Base-by-base conservation (phyloP, 129 eudicot species). In the Cynara cardunculus region DNA sequence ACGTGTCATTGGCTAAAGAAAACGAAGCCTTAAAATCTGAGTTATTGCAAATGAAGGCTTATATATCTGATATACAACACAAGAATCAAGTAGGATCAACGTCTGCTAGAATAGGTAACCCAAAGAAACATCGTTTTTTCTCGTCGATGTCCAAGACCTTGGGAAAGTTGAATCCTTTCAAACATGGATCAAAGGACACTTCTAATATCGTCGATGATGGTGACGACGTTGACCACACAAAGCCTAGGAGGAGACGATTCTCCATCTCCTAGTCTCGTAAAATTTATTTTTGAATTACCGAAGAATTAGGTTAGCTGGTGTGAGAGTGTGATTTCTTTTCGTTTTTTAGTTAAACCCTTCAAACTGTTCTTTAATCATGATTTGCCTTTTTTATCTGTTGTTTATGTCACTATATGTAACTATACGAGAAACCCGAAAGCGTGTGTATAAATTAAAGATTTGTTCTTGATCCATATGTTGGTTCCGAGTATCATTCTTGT, bases 81-180 rank as follows among this genome's bases (percentile, higher is more conserved):
- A 83, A 75, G 46, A 78, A 62, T 70, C 22, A 66, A 7, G 82
- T 66, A 19, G 90, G 81, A 26, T 89, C 85, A 7, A 74, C 89
- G 65, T 83, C 97, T 3, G 32, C 62, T 32, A 86, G 66, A 67
- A 83, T 26, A 64, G 74, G 73, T 11, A 84, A 46, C 27, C 2
- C 73, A 0, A 92, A 79, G 59, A 92, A 86, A 67, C 80, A 71
- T 3, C 90, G 86, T 0, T 96, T 96, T 86, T 96, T 96, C 86
- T 92, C 97, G 0, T 88, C 99, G 0, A 41, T 96, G 93, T 92
- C 99, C 9, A 96, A 91, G 88, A 96, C 89, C 1, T 32, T 96
- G 22, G 99, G 99, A 6, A 96, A 85, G 85, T 72, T 96, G 73
- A 96, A 96, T 81, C 99, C 99, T 6, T 96, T 96, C 64, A 96